Percentiles rank a stretch among this genome's conserved stretches.
phyloP scores from a whole-genome alignment of 2,329 filamentous ascomycete genomes.

The Calonectria pseudoreteaudii region DNA sequence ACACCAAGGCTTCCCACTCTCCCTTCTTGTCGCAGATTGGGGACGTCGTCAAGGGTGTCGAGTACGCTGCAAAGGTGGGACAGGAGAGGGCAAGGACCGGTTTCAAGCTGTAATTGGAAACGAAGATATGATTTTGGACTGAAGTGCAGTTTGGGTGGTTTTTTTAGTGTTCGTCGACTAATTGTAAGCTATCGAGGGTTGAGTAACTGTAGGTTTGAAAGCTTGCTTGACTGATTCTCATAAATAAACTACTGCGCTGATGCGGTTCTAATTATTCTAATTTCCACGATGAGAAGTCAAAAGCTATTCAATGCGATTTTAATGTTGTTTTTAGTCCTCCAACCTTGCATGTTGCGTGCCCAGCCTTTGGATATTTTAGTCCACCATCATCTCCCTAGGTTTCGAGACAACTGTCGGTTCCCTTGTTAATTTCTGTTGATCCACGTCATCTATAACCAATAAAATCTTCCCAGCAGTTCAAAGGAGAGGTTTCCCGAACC shows the following conservation, averaged over 20 bases:
- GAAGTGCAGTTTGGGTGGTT: background rate
- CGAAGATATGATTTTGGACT: background rate
- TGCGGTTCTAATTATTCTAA: background rate
- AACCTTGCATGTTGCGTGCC: too few species aligned
- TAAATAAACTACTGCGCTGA: background rate
- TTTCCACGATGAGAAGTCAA: background rate
- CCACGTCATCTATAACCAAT: too few species aligned
- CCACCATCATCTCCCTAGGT: too few species aligned
- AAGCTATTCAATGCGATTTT: background rate
- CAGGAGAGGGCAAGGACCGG: conserved; percentile 5
- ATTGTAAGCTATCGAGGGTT: background rate
- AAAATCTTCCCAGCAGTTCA: too few species aligned
- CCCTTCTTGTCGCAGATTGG: conserved; percentile 27
- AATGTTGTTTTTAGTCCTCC: too few species aligned
- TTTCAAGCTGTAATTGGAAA: background rate
- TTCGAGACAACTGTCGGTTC: too few species aligned
- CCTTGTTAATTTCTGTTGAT: too few species aligned
- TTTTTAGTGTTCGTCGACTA: background rate
- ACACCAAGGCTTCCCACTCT: conserved; percentile 27
- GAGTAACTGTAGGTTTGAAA: background rate
- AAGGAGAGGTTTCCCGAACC: too few species aligned
- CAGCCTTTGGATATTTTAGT: too few species aligned
- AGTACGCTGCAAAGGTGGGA: conserved; percentile 26
- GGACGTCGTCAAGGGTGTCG: conserved; percentile 30
- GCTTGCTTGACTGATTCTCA: background rate